Evolutionary conservation across 805 yeast genomes (phyloP).

Genomic region (Metschnikowia anglica): DNA sequence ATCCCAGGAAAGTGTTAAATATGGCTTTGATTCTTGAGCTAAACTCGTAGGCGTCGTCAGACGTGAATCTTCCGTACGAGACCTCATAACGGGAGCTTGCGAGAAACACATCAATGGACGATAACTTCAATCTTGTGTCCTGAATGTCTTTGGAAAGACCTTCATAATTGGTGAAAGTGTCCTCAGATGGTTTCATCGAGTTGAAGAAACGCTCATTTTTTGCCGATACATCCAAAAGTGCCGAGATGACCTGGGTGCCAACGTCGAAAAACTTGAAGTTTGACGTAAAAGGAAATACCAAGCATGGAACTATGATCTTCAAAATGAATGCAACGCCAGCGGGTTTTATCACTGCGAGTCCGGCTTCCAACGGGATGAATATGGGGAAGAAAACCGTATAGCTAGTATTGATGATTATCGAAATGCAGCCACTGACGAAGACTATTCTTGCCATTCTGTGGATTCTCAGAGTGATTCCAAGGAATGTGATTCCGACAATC

Average conservation of each 20-base stretch:
- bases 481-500: constrained; percentile 22
- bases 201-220: constrained; percentile 25
- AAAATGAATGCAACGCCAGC: constrained; percentile 27
- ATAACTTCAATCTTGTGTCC: constrained; percentile 19
- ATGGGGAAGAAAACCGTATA: constrained; percentile 30
- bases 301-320: constrained; percentile 18
- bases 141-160: constrained; percentile 22
- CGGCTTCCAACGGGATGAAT: constrained; percentile 25
- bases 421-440: constrained; percentile 26
- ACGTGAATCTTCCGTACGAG: constrained; percentile 29
- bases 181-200: constrained; percentile 29
- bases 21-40: constrained; percentile 26
- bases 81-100: constrained; percentile 24
- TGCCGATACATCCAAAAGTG: constrained; percentile 16
- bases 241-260: constrained; percentile 15
- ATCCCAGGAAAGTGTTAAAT: constrained; percentile 25
- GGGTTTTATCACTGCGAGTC: constrained; percentile 24
- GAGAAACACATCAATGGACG: constrained; percentile 24
- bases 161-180: constrained; percentile 25
- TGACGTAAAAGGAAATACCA: constrained; percentile 34
- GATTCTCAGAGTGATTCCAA: constrained; percentile 24
- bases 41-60: constrained; percentile 28
- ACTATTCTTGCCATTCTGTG: constrained; percentile 22
- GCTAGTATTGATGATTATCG: constrained; percentile 24
- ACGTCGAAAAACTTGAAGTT: constrained; percentile 23